phyloP scores from a whole-genome alignment of 2,329 filamentous ascomycete genomes.

The Colletotrichum falcatum region DNA sequence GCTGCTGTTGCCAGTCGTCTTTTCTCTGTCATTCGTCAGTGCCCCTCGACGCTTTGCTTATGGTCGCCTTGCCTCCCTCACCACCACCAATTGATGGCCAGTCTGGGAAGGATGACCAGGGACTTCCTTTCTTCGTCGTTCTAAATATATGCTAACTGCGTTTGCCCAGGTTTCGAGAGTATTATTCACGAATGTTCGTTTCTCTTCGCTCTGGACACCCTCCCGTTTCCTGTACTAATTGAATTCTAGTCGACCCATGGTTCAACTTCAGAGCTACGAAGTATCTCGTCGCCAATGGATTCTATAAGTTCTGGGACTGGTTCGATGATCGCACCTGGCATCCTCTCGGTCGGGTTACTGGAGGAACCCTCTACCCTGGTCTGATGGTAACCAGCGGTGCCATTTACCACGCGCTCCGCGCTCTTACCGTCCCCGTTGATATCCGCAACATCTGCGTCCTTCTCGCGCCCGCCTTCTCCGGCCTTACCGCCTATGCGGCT shows the following conservation, averaged over 20 bases:
- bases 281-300: conserved; percentile 95
- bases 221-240: conserved; percentile 45
- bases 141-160: conserved; percentile 48
- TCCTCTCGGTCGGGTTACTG: conserved; percentile 96
- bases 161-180: conserved; percentile 84
- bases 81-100: conserved; percentile 23
- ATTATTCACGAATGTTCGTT: conserved; percentile 99
- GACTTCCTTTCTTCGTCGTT: not conserved
- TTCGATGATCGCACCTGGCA: conserved; percentile 99
- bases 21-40: conserved; percentile 97
- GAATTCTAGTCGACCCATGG: conserved; percentile 89
- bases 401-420: conserved; percentile 94
- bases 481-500: conserved; percentile 89
- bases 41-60: conserved; percentile 37
- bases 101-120: not conserved
- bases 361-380: conserved; percentile 97
- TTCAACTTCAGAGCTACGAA: conserved; percentile 99
- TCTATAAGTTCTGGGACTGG: conserved; percentile 99
- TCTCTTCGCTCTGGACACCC: conserved; percentile 30
- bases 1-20: conserved; percentile 93
- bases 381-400: conserved; percentile 98
- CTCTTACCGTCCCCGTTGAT: conserved; percentile 91
- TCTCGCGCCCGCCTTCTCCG: conserved; percentile 93
- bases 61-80: not conserved
- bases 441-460: conserved; percentile 99